A percentile compares a stretch with the other conserved stretches of the same genome.
phyloP scores from a whole-genome alignment of 1,284 basidiomycete species.

The Ganoderma lucidum region DNA sequence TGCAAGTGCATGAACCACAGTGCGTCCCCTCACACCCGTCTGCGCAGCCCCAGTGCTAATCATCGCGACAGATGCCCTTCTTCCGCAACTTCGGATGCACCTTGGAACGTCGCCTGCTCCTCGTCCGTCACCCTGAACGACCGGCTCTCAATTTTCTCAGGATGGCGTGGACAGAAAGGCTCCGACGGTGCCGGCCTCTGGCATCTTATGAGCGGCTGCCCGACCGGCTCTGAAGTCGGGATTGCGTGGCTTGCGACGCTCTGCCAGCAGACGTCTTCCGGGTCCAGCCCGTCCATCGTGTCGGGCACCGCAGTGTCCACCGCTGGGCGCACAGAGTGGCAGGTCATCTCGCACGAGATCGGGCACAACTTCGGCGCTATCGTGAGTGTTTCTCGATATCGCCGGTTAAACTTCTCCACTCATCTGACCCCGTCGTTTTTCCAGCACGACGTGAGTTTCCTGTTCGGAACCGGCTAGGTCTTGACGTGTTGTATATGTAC shows the following conservation, averaged over 20 bases:
- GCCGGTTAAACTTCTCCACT: constrained; percentile 1
- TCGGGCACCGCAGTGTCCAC: constrained; percentile 90
- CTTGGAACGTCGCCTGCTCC: constrained; percentile 69
- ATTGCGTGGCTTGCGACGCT: constrained; percentile 91
- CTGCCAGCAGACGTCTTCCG: constrained; percentile 64
- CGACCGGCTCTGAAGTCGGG: constrained; percentile 86
- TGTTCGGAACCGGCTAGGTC: not conserved
- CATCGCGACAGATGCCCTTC: constrained; percentile 57
- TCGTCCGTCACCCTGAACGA: constrained; percentile 64
- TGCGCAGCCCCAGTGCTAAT: not conserved
- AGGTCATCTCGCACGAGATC: constrained; percentile 89
- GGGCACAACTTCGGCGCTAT: constrained; percentile 95
- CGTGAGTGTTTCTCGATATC: constrained; percentile 51
- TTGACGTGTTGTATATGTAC: constrained; percentile 5
- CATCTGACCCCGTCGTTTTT: constrained; percentile 11
- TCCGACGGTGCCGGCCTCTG: constrained; percentile 82
- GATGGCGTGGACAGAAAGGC: constrained; percentile 83
- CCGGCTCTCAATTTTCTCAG: constrained; percentile 82
- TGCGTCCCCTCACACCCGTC: constrained; percentile 36
- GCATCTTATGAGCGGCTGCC: constrained; percentile 92
- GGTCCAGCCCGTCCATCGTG: constrained; percentile 59
- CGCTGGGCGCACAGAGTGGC: constrained; percentile 77
- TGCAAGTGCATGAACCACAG: constrained; percentile 70
- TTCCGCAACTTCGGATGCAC: constrained; percentile 50
- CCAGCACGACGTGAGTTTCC: constrained; percentile 66